Percentiles rank a stretch among this genome's conserved stretches.
Evolutionary conservation across 179 eudicot genomes (phyloP).

Genomic region (Patellifolia procumbens): DNA sequence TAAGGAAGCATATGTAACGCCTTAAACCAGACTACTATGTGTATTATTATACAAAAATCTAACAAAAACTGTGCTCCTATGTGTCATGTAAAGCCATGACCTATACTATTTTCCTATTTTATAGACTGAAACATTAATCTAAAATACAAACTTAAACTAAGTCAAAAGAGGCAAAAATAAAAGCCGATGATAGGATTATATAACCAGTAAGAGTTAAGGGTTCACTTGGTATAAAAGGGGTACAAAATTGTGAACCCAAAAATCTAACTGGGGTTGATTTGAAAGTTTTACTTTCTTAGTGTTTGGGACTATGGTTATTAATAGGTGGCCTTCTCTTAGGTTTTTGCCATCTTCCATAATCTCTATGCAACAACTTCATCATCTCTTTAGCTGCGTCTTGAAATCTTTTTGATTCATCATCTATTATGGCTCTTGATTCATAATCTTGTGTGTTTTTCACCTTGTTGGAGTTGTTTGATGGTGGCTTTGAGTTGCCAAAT

Average conservation of each 20-base stretch:
- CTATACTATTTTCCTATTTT: not conserved
- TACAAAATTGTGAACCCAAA: constrained; percentile 43
- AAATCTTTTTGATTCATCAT: constrained; percentile 32
- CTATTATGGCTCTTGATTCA: not conserved
- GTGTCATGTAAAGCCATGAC: constrained; percentile 7
- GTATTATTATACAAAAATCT: constrained; percentile 1
- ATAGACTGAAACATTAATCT: not conserved
- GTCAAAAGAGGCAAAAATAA: not conserved
- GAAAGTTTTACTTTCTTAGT: constrained; percentile 17
- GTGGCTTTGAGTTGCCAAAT: not conserved
- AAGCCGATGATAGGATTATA: not conserved
- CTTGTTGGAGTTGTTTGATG: constrained; percentile 6
- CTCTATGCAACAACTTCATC: constrained; percentile 50
- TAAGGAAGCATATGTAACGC: not conserved
- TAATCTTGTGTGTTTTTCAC: constrained; percentile 6
- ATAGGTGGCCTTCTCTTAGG: constrained; percentile 53
- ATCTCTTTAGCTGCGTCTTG: constrained; percentile 45
- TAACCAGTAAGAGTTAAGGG: constrained; percentile 5
- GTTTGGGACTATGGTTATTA: constrained; percentile 46
- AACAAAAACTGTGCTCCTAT: constrained; percentile 5
- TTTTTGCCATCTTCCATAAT: constrained; percentile 34
- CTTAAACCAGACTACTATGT: not conserved
- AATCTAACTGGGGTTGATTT: constrained; percentile 1
- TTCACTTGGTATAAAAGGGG: constrained; percentile 10
- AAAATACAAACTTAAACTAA: not conserved